Evolutionary conservation across 306 rosid species (phyloP), one percentile per base, ranked within the genome.

Genomic region (Hippophae gyantsensis): DNA sequence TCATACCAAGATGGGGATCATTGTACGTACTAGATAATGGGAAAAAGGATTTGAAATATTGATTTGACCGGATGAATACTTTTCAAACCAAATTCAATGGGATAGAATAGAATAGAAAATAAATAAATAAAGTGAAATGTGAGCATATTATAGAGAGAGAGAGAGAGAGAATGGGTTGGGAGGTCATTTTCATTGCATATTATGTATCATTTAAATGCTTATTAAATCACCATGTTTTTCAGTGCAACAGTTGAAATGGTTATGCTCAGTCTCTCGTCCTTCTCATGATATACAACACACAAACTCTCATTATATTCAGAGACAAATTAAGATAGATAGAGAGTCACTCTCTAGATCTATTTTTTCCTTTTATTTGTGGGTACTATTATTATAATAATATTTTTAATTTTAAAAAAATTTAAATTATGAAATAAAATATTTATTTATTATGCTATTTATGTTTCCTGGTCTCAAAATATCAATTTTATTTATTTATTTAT

Each of bases 231-330:
- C 95, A 86, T 89, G 93, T 80, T 86, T 89, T 89, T 89, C 97
- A 89, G 97, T 89, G 97, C 93, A 93, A 80, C 72, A 78, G 93
- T 82, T 83, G 83, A 71, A 72, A 74, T 76, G 73, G 69, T 73
- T 68, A 55, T 57, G 72, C 69, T 48, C 79, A 77, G 74, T 73
- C 78, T 71, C 65, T 76, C 74, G 89, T 89, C 95, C 64, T 82
- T 86, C 82, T 89, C 97, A 85, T 57, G 79, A 54, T 55, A 77
- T 66, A 76, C 79, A 67, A 63, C 63, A 61, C 65, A 65, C 68
- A 68, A 44, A 77, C n/a, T n/a, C 45, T 32, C 38, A 32, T 32
- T 32, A 32, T 32, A 32, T 32, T 1, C 38, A 4, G 5, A 32
- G 38, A 32, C 38, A 60, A 23, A 43, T 45, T 52, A 51, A 51